Base-by-base conservation (phyloP, 2,329 filamentous ascomycete genomes). In the Golovinomyces cichoracearum region DNA sequence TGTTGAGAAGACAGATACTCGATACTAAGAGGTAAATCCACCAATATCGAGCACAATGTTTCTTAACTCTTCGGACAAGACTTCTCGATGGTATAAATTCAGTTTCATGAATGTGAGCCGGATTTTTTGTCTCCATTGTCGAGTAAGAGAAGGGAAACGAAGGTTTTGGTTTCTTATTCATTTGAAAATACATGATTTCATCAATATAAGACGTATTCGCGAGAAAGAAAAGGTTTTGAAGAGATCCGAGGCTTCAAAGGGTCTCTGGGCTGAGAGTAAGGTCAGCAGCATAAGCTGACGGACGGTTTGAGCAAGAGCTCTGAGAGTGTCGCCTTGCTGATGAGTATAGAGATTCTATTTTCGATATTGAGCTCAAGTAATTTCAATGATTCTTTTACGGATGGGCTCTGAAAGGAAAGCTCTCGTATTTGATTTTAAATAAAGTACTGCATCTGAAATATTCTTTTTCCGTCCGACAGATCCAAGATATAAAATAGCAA, bases 21-120 rank as follows among this genome's bases (percentile, higher is more conserved):
- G 75, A 63, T 7, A 68, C 58, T 45, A 74, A 64, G 27, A 73
- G 49, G 56, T 71, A 63, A 31, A 66, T 50, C 71, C 71, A 74
- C 71, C 71, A 74, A 54, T 64, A 73, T 49, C 62, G 62, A 21
- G 53, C 54, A 48, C 53, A 60, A 52, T 61, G 59, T 50, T 56
- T 53, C 50, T 60, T 60, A 13, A 51, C 40, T 50, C 57, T 58
- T 15, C 50, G 48, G 21, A 56, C 53, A 29, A 50, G 42, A 1
- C 48, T 51, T n/a, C 17, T 22, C 5, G n/a, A 17, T 10, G 37
- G n/a, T 5, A 26, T 10, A 12, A 40, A 12, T 17, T 40, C 37
- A 22, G 37, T 22, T 21, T 40, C 37, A 21, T 19, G 17, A 40
- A 21, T 10, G 15, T 40, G 37, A 33, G 2, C 10, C 10, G n/a